Conservation (phyloP, 169 alveolate genomes). For the Plasmodium cynomolgi region DNA sequence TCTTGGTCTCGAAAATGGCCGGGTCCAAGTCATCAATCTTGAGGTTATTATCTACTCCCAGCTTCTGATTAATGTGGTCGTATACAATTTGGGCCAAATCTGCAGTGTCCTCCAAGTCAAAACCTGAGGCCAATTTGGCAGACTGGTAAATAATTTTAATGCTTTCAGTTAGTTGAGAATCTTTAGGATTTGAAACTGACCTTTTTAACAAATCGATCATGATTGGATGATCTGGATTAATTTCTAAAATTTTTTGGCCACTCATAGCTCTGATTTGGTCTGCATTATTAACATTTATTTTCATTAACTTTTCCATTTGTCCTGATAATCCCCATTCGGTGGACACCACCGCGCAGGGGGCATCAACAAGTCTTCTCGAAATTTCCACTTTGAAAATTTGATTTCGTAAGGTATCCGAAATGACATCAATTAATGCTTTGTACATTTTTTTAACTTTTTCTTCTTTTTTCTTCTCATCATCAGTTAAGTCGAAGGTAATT, state of each 20-base stretch:
- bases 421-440: conserved; percentile 84
- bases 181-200: conserved; percentile 72
- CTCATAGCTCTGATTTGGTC: conserved; percentile 81
- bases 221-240: conserved; percentile 97
- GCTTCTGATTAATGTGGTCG: conserved; percentile 71
- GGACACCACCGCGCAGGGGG: conserved; percentile 91
- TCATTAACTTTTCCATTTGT: conserved; percentile 92
- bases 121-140: conserved; percentile 87
- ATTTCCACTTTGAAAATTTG: conserved; percentile 87
- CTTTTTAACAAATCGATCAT: conserved; percentile 85
- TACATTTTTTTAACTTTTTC: conserved; percentile 80
- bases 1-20: conserved; percentile 65
- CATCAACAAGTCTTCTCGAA: conserved; percentile 88
- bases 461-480: conserved; percentile 85
- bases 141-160: conserved; percentile 82
- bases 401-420: conserved; percentile 82
- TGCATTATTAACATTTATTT: conserved; percentile 87
- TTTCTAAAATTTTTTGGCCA: conserved; percentile 92
- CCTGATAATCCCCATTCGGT: conserved; percentile 94
- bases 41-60: conserved; percentile 72
- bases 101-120: conserved; percentile 82
- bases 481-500: conserved; percentile 83
- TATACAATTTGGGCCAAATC: conserved; percentile 74
- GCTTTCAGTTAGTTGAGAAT: conserved; percentile 73
- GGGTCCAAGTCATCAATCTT: conserved; percentile 75